Percentiles rank a stretch among this genome's conserved stretches.
These are phyloP conservation scores for Debaryomyces prosopidis DNA, from an alignment of 805 yeast genomes.

Conservation along the genomic window DNA sequence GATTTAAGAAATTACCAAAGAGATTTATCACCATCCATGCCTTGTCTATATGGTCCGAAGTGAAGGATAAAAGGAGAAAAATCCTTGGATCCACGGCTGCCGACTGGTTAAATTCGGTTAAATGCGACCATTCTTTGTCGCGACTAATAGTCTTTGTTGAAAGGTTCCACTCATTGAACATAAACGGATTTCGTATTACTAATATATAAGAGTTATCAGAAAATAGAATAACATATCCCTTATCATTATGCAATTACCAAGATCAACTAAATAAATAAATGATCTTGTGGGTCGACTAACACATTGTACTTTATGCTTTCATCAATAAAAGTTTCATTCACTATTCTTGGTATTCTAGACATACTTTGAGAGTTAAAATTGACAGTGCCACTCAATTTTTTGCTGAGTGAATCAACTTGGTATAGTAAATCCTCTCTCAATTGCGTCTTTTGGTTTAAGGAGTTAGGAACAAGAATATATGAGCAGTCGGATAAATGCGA, in stretches of 20 bases:
- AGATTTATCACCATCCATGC: no score
- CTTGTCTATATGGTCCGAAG: no score
- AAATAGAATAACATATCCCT: no score
- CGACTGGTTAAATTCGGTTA: neutral
- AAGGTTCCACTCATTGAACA: no score
- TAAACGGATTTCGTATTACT: no score
- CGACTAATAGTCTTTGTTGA: no score
- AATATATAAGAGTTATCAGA: no score
- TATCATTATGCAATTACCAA: no score
- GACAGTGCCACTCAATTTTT: slow-evolving; percentile 12
- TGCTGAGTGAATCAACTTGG: slow-evolving; percentile 15
- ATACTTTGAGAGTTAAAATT: slow-evolving; percentile 11
- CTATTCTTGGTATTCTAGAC: slow-evolving; percentile 33
- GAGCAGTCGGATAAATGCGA: slow-evolving; percentile 27
- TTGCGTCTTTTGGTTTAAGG: slow-evolving; percentile 9
- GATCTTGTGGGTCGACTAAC: slow-evolving; percentile 32
- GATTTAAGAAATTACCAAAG: no score
- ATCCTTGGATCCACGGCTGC: no score
- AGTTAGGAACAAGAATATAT: slow-evolving; percentile 37
- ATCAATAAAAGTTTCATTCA: slow-evolving; percentile 31
- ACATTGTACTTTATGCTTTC: slow-evolving; percentile 23
- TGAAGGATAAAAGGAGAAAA: no score
- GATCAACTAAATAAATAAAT: slow-evolving; percentile 12
- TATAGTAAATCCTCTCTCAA: slow-evolving; percentile 3
- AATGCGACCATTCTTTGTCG: slow-evolving; percentile 1